Percentiles rank a stretch among this genome's conserved stretches.
These are phyloP conservation scores for Acanthamoeba royreba DNA, from an alignment of 208 protist genomes.

Conservation along the genomic window DNA sequence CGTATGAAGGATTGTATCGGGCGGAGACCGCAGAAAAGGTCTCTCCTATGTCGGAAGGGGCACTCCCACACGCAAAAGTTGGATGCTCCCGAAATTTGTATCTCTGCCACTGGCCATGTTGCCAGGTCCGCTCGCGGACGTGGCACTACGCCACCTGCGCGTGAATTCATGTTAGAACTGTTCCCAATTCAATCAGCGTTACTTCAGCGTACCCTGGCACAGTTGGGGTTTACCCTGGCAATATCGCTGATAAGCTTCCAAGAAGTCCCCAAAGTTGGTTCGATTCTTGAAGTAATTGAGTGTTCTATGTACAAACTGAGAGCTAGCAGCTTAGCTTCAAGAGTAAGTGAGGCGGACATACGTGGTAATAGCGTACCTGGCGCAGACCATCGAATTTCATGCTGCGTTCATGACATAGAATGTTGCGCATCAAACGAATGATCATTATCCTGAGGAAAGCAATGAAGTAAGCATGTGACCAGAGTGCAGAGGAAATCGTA, in stretches of 20 bases:
- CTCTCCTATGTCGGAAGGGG: background rate
- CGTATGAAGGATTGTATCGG: background rate
- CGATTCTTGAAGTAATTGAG: background rate
- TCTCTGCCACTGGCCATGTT: background rate
- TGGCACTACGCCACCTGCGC: background rate
- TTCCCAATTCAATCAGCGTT: background rate
- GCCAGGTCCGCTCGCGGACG: background rate
- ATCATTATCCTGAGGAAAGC: background rate
- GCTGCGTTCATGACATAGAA: background rate
- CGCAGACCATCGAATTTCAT: background rate
- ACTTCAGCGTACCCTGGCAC: too few species aligned
- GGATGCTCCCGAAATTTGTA: background rate
- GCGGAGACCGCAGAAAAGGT: background rate
- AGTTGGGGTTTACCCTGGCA: background rate
- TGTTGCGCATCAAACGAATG: conserved; percentile 3
- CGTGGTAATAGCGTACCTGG: background rate
- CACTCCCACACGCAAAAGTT: background rate
- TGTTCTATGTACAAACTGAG: background rate
- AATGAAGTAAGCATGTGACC: background rate
- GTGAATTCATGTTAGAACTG: too few species aligned
- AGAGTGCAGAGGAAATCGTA: background rate
- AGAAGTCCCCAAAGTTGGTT: background rate
- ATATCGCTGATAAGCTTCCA: background rate
- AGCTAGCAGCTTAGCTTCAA: background rate
- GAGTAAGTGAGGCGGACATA: background rate